Evolutionary conservation across 495 filamentous ascomycete genomes (phyloP).

Genomic region (Lepraria neglecta): DNA sequence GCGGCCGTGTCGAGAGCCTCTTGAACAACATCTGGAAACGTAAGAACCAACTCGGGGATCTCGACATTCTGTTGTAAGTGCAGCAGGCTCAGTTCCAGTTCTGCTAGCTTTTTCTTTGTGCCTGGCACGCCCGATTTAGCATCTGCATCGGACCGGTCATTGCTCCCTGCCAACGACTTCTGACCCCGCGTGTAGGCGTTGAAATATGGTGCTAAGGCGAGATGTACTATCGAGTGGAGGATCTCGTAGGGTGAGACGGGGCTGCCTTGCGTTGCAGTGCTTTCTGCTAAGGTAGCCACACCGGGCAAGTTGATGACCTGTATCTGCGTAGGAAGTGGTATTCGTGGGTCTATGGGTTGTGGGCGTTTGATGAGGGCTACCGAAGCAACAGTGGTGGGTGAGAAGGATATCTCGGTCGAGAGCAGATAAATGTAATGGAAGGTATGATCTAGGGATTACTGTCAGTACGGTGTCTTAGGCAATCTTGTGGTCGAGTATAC

Average conservation of each 20-base stretch:
- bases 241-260: conserved; percentile 83
- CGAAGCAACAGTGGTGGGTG: conserved; percentile 70
- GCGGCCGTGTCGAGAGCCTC: conserved; percentile 70
- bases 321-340: conserved; percentile 77
- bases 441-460: conserved; percentile 7
- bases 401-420: conserved; percentile 71
- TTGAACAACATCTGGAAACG: conserved; percentile 81
- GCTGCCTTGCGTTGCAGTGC: conserved; percentile 58
- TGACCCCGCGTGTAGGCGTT: conserved; percentile 87
- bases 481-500: conserved; percentile 8
- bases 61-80: conserved; percentile 97
- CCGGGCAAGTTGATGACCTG: conserved; percentile 89
- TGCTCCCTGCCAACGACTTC: conserved; percentile 55
- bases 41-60: conserved; percentile 81
- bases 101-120: conserved; percentile 90
- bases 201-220: conserved; percentile 86
- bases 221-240: conserved; percentile 79
- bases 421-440: conserved; percentile 65
- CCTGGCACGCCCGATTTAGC: conserved; percentile 92
- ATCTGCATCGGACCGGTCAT: conserved; percentile 72
- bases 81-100: conserved; percentile 79
- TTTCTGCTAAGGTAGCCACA: conserved; percentile 55
- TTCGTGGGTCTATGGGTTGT: conserved; percentile 69
- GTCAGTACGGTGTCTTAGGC: conserved; percentile 1
- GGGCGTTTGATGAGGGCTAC: conserved; percentile 87